Evolutionary conservation across 2,329 filamentous ascomycete genomes (phyloP), one percentile per base, ranked within the genome.

Genomic region (Colletotrichum salicis): DNA sequence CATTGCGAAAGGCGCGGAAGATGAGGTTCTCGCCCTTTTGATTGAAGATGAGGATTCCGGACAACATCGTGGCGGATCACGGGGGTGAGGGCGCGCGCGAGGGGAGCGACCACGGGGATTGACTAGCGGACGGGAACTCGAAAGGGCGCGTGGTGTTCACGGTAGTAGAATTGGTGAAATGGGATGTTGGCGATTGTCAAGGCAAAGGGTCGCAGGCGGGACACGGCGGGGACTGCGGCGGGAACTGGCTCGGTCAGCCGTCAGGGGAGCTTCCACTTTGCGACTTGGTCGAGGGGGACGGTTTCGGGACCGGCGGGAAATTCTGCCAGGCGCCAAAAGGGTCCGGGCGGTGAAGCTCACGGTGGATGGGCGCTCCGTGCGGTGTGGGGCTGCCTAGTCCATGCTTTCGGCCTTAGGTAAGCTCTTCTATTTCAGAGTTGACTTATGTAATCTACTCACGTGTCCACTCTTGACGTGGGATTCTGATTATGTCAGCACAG

Each of bases 21-120:
- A 99, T 99, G 80, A 99, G 94, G 84, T 99, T 98, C 87, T 99
- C 96, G 85, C 96, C 96, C 86, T 99, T 99, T 83, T 99, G 96
- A 78, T 99, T 99, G 89, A 99, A 99, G 77, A 99, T 92, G 76
- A 99, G 91, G 79, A 99, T 96, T 72, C 96, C 96, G 77, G 96
- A 98, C 77, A 99, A 88, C 97, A 99, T 99, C 75, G 79, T 92
- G 52, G 57, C 13, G 57, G 33, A 11, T 41, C 33, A 15, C 24
- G 41, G 64, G 56, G 33, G 11, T 41, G 54, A 10, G 31, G 55
- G 64, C 24, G 24, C 19, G 41, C 54, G 63, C 33, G 52, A 27
- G 37, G 11, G 63, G 35, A 62, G 37, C 33, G 45, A 60, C 22
- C 33, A 37, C 31, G 35, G 22, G 58, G 22, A 37, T 37, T 37